Base-by-base conservation (phyloP, 2,329 filamentous ascomycete species). In the Fonsecaea pedrosoi region DNA sequence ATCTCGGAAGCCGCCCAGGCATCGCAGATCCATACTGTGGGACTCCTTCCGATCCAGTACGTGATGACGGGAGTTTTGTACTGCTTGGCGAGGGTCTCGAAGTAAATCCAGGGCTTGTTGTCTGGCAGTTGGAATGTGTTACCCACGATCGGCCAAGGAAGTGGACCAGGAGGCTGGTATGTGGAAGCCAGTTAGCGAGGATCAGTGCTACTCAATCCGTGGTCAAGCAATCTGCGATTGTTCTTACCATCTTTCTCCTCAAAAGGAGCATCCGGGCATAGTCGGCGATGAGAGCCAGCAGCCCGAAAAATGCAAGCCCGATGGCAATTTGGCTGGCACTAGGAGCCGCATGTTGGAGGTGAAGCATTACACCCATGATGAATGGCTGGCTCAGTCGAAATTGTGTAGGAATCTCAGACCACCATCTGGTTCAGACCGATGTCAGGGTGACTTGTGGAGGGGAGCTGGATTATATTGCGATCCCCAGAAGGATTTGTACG, bases 71-170 rank as follows among this genome's bases (percentile, higher is more conserved):
- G 82, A 0, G 81, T 77, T 4, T 82, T 75, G 71, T 85, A 83
- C 55, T 77, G 72, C 69, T 84, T 82, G 3, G 85, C 83, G 0
- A 86, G 75, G 69, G 83, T 73, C 62, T 87, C 84, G 69, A 87
- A 86, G 74, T 83, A 84, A 30, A 86, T 79, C 85, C 85, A 87
- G 2, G 85, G 85, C 71, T 87, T 86, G 63, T 78, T 79, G 30
- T 83, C 79, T 1, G 85, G 85, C 3, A 87, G 78, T 67, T 81
- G 81, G 64, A 84, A 85, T 0, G 84, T 87, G 71, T 86, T 87
- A 38, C 85, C 85, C 3, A 87, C 76, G 37, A 87, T 79, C 4
- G 85, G 85, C 68, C 79, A 79, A 1, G 85, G 85, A 2, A 85
- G 78, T 0, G 85, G 85, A 0, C 85, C 85, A 2, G 85, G 85